These are phyloP conservation scores for Paecilomyces fulvus DNA, from an alignment of 2,329 filamentous ascomycete genomes.

Conservation along the genomic window DNA sequence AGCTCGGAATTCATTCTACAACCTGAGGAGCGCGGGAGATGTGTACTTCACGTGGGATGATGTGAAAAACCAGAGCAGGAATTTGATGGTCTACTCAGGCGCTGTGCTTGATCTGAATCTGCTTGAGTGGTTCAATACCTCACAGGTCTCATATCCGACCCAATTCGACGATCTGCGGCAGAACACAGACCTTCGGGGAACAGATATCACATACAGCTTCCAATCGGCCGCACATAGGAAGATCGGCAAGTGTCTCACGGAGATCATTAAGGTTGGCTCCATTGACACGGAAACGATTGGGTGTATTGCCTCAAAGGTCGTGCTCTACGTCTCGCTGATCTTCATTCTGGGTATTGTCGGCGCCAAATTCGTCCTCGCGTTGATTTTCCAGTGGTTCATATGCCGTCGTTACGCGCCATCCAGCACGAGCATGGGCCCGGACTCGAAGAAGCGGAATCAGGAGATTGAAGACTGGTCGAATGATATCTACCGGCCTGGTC, in stretches of 20 bases:
- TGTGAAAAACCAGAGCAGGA: constrained; percentile 77
- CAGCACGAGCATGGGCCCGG: constrained; percentile 74
- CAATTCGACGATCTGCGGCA: constrained; percentile 74
- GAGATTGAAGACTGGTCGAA: constrained; percentile 98
- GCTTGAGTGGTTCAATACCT: constrained; percentile 79
- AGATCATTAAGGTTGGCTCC: constrained; percentile 92
- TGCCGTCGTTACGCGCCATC: constrained; percentile 73
- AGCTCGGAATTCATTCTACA: constrained; percentile 68
- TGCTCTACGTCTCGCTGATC: constrained; percentile 84
- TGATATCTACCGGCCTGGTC: constrained; percentile 89
- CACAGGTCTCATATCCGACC: constrained; percentile 65
- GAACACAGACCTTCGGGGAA: constrained; percentile 63
- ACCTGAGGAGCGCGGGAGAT: constrained; percentile 62
- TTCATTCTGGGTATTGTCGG: constrained; percentile 86
- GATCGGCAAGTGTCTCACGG: constrained; percentile 75
- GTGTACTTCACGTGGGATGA: constrained; percentile 97
- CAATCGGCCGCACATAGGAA: constrained; percentile 70
- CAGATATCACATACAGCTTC: constrained; percentile 83
- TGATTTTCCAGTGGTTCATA: constrained; percentile 95
- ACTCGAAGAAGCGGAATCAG: constrained; percentile 74
- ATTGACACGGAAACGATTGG: constrained; percentile 94
- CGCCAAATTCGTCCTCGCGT: constrained; percentile 77
- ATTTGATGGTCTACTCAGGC: constrained; percentile 89
- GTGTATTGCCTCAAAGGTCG: constrained; percentile 94
- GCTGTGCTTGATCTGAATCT: constrained; percentile 86